Evolutionary conservation across 306 rosid genomes (phyloP), one percentile per base, ranked within the genome.

Genomic region (Begonia loranthoides): DNA sequence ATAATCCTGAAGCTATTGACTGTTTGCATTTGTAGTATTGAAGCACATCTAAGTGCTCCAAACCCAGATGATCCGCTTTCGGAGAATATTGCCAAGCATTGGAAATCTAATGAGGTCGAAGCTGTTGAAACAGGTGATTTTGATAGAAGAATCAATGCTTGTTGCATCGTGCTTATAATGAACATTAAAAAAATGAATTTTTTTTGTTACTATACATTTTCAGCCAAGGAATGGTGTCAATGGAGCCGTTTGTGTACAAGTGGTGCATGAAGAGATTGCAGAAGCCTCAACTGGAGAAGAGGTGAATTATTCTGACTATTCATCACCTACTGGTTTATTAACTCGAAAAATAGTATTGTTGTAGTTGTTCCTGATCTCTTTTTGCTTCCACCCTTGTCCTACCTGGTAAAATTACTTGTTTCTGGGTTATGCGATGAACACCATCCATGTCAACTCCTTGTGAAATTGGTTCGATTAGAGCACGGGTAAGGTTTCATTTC

Each of bases 171-270:
- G n/a, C n/a, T n/a, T n/a, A n/a, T n/a, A n/a, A n/a, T n/a, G n/a
- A n/a, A n/a, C n/a, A 39, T 39, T 5, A 39, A 39, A 39, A 10
- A 46, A 46, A 13, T 6, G 14, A 46, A 4, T 46, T 15, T 46
- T 6, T 39, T 46, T 1, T 46, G 15, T 46, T 11, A 6, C 50
- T n/a, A n/a, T n/a, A 13, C 15, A 12, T 46, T 52, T 38, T 45
- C n/a, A 86, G 95, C 95, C 0, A 86, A 86, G 73, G 95, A 86
- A 65, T 86, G n/a, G n/a, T n/a, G n/a, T n/a, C n/a, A n/a, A n/a
- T n/a, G 95, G 95, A 82, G 93, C 68, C 79, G 87, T 47, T 66
- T 86, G 60, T 86, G 82, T 52, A 93, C 95, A 2, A 82, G 87
- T 41, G 95, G 87, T 10, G 87, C 84, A 33, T 86, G 62, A 86